A percentile compares a stretch with the other conserved stretches of the same genome.
phyloP scores from a whole-genome alignment of 1,284 basidiomycete genomes.

The Ganoderma lingzhi region DNA sequence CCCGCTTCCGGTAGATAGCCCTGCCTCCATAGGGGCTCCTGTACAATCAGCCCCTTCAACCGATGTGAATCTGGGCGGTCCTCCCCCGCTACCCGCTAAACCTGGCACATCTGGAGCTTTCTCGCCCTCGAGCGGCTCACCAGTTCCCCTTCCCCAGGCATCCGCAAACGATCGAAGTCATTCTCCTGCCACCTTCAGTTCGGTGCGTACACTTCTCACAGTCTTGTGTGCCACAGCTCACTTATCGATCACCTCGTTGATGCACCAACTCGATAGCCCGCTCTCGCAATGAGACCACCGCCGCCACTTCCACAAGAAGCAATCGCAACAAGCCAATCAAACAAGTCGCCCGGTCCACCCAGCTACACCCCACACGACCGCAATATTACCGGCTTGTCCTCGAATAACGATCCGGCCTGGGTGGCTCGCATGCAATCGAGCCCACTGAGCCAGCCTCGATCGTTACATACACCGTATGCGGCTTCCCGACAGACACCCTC shows the following conservation, averaged over 20 bases:
- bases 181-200: constrained; percentile 25
- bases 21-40: constrained; percentile 30
- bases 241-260: constrained; percentile 24
- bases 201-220: constrained; percentile 30
- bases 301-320: constrained; percentile 48
- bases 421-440: constrained; percentile 26
- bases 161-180: constrained; percentile 17
- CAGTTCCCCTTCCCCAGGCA: constrained; percentile 25
- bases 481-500: constrained; percentile 21
- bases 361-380: constrained; percentile 35
- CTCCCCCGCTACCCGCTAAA: constrained; percentile 56
- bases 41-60: constrained; percentile 34
- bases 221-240: constrained; percentile 16
- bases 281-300: constrained; percentile 46
- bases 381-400: constrained; percentile 23
- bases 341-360: constrained; percentile 36
- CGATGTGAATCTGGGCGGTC: constrained; percentile 39
- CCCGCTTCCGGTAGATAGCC: constrained; percentile 36
- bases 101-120: constrained; percentile 39
- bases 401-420: constrained; percentile 22
- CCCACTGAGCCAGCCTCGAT: constrained; percentile 28
- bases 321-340: constrained; percentile 30
- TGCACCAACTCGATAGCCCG: constrained; percentile 37
- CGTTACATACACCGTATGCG: constrained; percentile 23
- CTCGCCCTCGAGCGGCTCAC: constrained; percentile 34